Conservation (phyloP, 2,329 filamentous ascomycete genomes). For the Penicillium corylophilum region DNA sequence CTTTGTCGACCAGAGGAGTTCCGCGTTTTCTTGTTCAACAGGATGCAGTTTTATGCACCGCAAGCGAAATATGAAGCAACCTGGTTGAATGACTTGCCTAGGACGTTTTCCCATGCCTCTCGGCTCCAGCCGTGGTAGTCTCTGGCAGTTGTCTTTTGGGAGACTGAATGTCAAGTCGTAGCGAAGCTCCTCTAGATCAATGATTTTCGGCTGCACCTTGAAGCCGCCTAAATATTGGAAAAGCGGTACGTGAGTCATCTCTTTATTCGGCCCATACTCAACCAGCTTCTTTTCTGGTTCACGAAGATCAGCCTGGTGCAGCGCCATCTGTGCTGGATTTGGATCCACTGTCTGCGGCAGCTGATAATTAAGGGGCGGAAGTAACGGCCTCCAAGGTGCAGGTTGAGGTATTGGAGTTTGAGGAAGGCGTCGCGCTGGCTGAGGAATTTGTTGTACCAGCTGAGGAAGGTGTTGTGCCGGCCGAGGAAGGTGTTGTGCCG, state of each 20-base stretch:
- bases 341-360: conserved; percentile 15
- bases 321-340: conserved; percentile 19
- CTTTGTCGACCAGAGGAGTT: conserved; percentile 61
- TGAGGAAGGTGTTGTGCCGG: background rate
- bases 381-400: background rate
- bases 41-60: conserved; percentile 58
- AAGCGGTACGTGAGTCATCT: conserved; percentile 26
- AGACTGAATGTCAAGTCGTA: conserved; percentile 41
- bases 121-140: conserved; percentile 29
- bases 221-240: conserved; percentile 40
- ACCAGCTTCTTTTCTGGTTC: conserved; percentile 49
- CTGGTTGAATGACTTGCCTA: conserved; percentile 45
- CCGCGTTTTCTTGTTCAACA: conserved; percentile 32
- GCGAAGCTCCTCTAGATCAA: conserved; percentile 26
- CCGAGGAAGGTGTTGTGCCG: background rate
- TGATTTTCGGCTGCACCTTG: conserved; percentile 28
- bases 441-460: background rate
- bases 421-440: background rate
- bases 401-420: background rate
- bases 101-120: conserved; percentile 23
- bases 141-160: conserved; percentile 25
- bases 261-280: conserved; percentile 16
- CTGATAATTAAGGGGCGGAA: conserved; percentile 13
- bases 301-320: conserved; percentile 60
- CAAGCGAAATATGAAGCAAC: conserved; percentile 64